phyloP scores from a whole-genome alignment of 2,329 filamentous ascomycete genomes.

The Diaporthe citrichinensis region DNA sequence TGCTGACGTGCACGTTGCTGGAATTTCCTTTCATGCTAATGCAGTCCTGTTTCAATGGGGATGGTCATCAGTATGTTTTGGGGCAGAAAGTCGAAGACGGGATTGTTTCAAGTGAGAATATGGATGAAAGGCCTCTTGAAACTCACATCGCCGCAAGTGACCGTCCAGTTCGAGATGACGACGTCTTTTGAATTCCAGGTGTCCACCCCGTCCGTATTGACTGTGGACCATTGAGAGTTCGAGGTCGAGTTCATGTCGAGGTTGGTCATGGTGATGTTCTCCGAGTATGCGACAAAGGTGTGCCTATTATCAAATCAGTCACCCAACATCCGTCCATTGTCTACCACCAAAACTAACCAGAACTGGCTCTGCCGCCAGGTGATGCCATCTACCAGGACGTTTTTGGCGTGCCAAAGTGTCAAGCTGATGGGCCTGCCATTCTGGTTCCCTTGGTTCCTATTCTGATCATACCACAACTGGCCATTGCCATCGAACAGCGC shows the following conservation, averaged over 20 bases:
- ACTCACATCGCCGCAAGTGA: constrained; percentile 56
- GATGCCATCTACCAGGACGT: constrained; percentile 60
- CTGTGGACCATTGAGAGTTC: constrained; percentile 58
- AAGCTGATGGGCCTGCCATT: constrained; percentile 60
- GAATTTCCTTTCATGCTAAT: constrained; percentile 58
- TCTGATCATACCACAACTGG: constrained; percentile 61
- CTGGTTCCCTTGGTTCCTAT: constrained; percentile 56
- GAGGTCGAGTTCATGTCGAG: constrained; percentile 65
- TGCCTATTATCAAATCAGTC: constrained; percentile 44
- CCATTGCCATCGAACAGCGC: constrained; percentile 62
- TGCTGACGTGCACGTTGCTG: constrained; percentile 53
- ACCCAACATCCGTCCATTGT: neutral
- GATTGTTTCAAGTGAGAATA: no score
- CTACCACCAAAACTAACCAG: constrained; percentile 50
- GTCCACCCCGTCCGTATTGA: constrained; percentile 66
- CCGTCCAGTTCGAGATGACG: constrained; percentile 61
- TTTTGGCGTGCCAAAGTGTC: constrained; percentile 61
- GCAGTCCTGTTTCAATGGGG: constrained; percentile 51
- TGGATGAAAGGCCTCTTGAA: neutral
- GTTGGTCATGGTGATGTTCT: constrained; percentile 66
- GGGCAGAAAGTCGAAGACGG: neutral
- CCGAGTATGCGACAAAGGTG: constrained; percentile 59
- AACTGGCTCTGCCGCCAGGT: constrained; percentile 63
- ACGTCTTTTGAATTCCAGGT: constrained; percentile 65
- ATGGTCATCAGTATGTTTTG: neutral